Evolutionary conservation across 768 basidiomycete species (phyloP), one percentile per base, ranked within the genome.

Genomic region (Amylocystis lapponica): DNA sequence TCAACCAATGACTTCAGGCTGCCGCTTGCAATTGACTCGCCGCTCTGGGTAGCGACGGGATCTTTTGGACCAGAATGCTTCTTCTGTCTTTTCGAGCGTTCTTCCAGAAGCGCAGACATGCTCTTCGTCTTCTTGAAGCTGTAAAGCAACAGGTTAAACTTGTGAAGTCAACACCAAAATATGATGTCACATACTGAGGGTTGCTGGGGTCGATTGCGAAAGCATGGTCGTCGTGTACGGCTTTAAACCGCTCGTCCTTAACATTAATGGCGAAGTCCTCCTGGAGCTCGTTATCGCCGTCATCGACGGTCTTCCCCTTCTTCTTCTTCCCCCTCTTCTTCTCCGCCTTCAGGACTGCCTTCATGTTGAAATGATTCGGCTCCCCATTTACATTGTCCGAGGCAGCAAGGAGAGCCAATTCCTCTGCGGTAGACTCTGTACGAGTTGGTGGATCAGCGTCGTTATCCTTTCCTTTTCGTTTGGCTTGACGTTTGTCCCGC

Each of bases 141-240:
- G 55, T 37, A 46, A 21, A 19, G 40, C 46, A 27, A 22, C 49
- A 17, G 51, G 41, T 45, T 37, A 44, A 8, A 35, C 26, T n/a
- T 44, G 31, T 3, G 23, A 9, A 19, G 12, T 38, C 13, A 11
- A 12, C 23, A 37, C 36, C 20, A 19, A 19, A 26, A 16, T 25
- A 17, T 25, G n/a, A 23, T 22, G 4, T 20, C 1, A 74, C 92
- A 51, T 58, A 96, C 95, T 83, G 88, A 60, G 95, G 92, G 66
- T 97, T 88, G 41, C 79, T 87, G 16, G 96, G 95, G 63, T 99
- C 96, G 51, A 99, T 93, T 0, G 95, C 94, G 51, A 89, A 98
- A 25, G 83, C 77, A 54, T 89, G 81, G 56, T 97, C 86, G 53
- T 96, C 90, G 54, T 92, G 86, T 33, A 98, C 58, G 17, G 76